Percentiles rank a stretch among this genome's conserved stretches.
phyloP scores from a whole-genome alignment of 345 rosid genomes.

The Atalantia buxifolia region DNA sequence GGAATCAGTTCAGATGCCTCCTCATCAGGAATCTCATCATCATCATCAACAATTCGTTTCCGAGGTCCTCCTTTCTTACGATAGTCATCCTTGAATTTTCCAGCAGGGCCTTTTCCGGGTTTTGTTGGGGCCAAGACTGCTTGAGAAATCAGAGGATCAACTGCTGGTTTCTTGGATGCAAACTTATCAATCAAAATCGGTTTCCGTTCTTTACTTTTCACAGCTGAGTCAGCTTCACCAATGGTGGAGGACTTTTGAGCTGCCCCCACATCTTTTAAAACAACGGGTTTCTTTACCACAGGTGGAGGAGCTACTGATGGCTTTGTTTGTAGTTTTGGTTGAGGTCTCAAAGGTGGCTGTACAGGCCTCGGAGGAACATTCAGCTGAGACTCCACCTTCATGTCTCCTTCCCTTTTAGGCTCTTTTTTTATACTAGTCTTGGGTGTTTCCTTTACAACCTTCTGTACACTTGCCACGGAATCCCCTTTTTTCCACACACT shows the following conservation, averaged over 20 bases:
- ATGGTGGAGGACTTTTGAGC: constrained; percentile 36
- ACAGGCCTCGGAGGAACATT: constrained; percentile 36
- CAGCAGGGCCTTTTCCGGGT: constrained; percentile 71
- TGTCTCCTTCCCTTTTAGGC: constrained; percentile 26
- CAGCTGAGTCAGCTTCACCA: constrained; percentile 39
- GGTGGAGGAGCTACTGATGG: constrained; percentile 68
- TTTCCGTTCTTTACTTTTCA: constrained; percentile 62
- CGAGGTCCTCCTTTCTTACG: constrained; percentile 61
- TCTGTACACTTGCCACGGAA: constrained; percentile 52
- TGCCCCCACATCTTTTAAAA: constrained; percentile 82
- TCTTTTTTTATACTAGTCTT: constrained; percentile 31
- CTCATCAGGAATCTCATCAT: constrained; percentile 66
- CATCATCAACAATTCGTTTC: constrained; percentile 49
- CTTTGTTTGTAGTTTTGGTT: constrained; percentile 67
- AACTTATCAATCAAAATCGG: constrained; percentile 93
- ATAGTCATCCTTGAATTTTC: constrained; percentile 68
- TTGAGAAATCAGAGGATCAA: constrained; percentile 68
- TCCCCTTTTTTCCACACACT: constrained; percentile 99
- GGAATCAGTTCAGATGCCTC: constrained; percentile 68
- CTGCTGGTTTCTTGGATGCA: constrained; percentile 68
- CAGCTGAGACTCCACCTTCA: constrained; percentile 33
- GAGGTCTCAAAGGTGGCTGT: constrained; percentile 61
- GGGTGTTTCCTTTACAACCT: constrained; percentile 58
- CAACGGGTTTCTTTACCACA: constrained; percentile 51
- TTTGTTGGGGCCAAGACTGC: constrained; percentile 74